Conservation (phyloP, 345 rosid genomes). For the Pseudoturritis turrita region DNA sequence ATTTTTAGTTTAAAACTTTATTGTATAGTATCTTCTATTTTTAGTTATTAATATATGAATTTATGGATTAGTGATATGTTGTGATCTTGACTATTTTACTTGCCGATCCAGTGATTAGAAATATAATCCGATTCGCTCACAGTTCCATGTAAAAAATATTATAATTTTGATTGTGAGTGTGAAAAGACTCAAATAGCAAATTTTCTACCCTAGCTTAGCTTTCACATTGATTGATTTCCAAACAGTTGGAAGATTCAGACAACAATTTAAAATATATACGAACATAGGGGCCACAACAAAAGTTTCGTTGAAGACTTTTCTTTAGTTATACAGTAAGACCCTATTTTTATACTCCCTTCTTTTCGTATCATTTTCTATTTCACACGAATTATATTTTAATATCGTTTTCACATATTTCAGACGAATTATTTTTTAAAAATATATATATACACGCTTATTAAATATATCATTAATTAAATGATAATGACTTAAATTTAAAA, state of each 20-base stretch:
- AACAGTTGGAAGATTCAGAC: neutral
- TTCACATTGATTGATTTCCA: constrained; percentile 3
- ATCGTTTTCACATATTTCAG: too few species aligned
- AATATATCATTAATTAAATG: too few species aligned
- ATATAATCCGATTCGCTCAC: neutral
- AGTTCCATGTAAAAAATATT: neutral
- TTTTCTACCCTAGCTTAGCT: neutral
- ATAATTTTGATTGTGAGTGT: neutral
- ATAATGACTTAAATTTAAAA: too few species aligned
- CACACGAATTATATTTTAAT: too few species aligned
- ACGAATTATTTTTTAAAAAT: too few species aligned
- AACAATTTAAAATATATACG: neutral
- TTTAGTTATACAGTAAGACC: neutral
- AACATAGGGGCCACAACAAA: constrained; percentile 5
- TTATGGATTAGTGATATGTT: neutral
- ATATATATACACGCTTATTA: too few species aligned
- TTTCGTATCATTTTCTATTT: too few species aligned
- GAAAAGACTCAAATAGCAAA: neutral
- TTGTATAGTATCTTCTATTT: too few species aligned
- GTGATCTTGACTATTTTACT: neutral
- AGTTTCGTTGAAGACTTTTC: neutral
- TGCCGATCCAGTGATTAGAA: neutral
- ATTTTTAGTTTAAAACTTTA: too few species aligned
- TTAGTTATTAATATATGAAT: too few species aligned
- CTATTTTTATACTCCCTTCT: too few species aligned